phyloP scores from a whole-genome alignment of 140 eudicot genomes.

The Ambrosia hybrid region DNA sequence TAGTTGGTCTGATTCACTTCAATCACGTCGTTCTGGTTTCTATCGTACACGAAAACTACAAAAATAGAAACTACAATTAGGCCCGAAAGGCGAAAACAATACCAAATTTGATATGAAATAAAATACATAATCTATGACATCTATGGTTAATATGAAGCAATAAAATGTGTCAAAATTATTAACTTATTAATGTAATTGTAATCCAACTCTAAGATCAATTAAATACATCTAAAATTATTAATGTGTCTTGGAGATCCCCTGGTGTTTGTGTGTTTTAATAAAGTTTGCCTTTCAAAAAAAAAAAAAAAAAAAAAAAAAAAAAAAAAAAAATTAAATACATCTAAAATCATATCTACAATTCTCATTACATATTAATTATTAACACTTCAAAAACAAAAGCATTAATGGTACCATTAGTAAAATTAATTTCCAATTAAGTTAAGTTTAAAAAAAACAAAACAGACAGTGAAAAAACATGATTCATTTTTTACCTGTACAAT shows the following conservation, averaged over 20 bases:
- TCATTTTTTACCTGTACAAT: too few species aligned
- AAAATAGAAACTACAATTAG: background rate
- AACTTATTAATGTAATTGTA: too few species aligned
- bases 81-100: background rate
- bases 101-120: background rate
- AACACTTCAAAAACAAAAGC: background rate
- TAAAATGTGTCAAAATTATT: too few species aligned
- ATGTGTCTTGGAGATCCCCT: too few species aligned
- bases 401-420: background rate
- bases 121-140: background rate
- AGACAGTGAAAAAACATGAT: too few species aligned
- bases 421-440: background rate
- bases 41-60: slow-evolving; percentile 78
- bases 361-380: background rate
- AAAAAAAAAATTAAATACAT: too few species aligned
- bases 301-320: too few species aligned
- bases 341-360: background rate
- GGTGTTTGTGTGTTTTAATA: too few species aligned
- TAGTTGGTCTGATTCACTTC: slow-evolving; percentile 84
- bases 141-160: background rate
- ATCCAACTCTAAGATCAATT: background rate
- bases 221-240: too few species aligned
- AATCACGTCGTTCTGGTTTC: slow-evolving; percentile 62
- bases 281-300: too few species aligned
- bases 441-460: background rate